These are phyloP conservation scores for Solanum megistacrolobum DNA, from an alignment of 257 asterid species.

Conservation along the genomic window DNA sequence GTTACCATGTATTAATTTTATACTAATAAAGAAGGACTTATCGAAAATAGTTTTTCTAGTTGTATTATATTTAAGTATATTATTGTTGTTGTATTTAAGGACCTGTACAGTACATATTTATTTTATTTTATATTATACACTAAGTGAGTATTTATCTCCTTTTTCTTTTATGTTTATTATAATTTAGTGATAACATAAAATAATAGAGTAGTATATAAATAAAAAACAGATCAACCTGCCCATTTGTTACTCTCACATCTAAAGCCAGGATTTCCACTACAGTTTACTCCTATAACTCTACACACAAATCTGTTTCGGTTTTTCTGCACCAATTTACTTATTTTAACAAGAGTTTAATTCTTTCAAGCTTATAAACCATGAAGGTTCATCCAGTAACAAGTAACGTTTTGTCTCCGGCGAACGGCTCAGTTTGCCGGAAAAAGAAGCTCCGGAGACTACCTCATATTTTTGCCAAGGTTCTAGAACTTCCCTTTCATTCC, in stretches of 20 bases:
- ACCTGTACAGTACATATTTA: neutral
- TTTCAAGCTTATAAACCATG: slow-evolving; percentile 16
- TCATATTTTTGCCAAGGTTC: slow-evolving; percentile 76
- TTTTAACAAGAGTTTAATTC: neutral
- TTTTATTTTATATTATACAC: too few relatives aligned
- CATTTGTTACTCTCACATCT: neutral
- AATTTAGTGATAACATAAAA: neutral
- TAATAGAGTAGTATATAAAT: neutral
- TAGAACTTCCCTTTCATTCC: slow-evolving; percentile 65
- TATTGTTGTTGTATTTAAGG: neutral
- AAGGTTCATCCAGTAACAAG: slow-evolving; percentile 70
- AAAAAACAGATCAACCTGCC: neutral
- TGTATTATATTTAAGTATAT: too few relatives aligned
- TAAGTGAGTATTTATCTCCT: neutral
- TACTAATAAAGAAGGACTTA: neutral
- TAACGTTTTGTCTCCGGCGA: slow-evolving; percentile 26
- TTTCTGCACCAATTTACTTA: neutral
- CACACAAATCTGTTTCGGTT: neutral
- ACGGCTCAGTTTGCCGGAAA: slow-evolving; percentile 25
- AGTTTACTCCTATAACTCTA: neutral
- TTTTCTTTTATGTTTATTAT: neutral
- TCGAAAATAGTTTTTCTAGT: neutral
- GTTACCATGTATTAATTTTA: neutral
- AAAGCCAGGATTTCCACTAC: neutral
- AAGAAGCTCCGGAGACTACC: slow-evolving; percentile 74